Percentiles rank a stretch among this genome's conserved stretches.
Evolutionary conservation across 2,329 filamentous ascomycete species (phyloP).

Genomic region (Beauveria medogensis): DNA sequence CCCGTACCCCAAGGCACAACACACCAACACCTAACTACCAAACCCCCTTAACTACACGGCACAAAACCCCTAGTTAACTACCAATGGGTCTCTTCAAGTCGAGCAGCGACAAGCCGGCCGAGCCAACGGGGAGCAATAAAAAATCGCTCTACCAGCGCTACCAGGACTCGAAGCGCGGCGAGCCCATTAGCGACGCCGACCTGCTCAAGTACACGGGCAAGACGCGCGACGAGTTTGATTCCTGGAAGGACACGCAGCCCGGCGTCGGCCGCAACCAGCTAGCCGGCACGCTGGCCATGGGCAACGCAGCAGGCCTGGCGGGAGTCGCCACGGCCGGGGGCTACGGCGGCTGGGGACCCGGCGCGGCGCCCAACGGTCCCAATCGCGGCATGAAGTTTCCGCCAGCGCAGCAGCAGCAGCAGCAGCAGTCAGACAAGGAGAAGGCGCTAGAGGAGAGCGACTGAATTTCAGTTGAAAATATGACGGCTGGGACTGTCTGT

Average conservation of each 20-base stretch:
- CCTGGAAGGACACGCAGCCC: conserved; percentile 22
- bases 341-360: conserved; percentile 27
- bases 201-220: conserved; percentile 34
- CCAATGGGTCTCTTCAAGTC: conserved; percentile 9
- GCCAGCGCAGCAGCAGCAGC: conserved; percentile 14
- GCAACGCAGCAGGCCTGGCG: conserved; percentile 23
- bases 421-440: conserved; percentile 8
- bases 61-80: background rate
- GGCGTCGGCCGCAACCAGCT: conserved; percentile 33
- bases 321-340: conserved; percentile 23
- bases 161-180: conserved; percentile 24
- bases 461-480: background rate
- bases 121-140: conserved; percentile 13
- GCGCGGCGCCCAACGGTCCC: conserved; percentile 18
- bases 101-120: conserved; percentile 5
- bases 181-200: conserved; percentile 29
- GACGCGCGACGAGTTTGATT: conserved; percentile 19
- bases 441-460: conserved; percentile 5
- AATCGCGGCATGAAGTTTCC: conserved; percentile 30
- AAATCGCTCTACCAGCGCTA: conserved; percentile 25
- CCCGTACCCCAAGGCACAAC: too few relatives aligned
- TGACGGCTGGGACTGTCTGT: background rate
- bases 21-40: too few relatives aligned
- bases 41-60: background rate
- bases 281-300: conserved; percentile 25